These are phyloP conservation scores for Liriodendron chinense DNA, from an alignment of 164 flowering plant species.

Conservation along the genomic window DNA sequence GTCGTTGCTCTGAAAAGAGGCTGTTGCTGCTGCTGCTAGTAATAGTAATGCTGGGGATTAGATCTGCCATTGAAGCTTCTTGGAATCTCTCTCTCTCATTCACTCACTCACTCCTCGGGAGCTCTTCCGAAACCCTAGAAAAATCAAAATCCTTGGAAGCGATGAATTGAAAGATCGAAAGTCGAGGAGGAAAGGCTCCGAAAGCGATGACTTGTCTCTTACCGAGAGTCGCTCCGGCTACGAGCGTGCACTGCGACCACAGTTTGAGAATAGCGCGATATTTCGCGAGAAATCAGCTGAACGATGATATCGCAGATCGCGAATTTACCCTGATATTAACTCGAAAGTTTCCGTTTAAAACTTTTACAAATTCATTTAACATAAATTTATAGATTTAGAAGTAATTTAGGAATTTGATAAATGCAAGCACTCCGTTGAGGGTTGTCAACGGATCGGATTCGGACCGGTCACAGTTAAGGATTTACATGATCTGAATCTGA, in stretches of 20 bases:
- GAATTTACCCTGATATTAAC: too few species aligned
- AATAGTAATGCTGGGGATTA: neutral
- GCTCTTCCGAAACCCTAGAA: conserved; percentile 9
- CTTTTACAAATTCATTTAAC: too few species aligned
- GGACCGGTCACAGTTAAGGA: too few species aligned
- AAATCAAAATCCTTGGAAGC: conserved; percentile 8
- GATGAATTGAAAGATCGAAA: neutral
- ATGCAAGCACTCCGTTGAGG: too few species aligned
- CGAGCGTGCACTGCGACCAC: neutral
- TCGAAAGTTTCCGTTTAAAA: too few species aligned
- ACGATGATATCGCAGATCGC: too few species aligned
- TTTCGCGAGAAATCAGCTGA: too few species aligned
- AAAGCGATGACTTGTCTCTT: neutral
- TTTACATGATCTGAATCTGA: too few species aligned
- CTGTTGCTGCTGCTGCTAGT: neutral
- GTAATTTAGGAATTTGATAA: too few species aligned
- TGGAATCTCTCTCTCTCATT: neutral
- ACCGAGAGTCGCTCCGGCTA: neutral
- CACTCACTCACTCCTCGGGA: neutral
- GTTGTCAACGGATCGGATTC: too few species aligned
- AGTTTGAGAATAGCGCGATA: too few species aligned
- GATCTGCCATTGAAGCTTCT: conserved; percentile 9
- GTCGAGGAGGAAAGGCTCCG: neutral
- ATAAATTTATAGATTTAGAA: too few species aligned
- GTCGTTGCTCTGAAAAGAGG: neutral